These are phyloP conservation scores for Hypericum androsaemum DNA, from an alignment of 345 rosid species.

Conservation along the genomic window DNA sequence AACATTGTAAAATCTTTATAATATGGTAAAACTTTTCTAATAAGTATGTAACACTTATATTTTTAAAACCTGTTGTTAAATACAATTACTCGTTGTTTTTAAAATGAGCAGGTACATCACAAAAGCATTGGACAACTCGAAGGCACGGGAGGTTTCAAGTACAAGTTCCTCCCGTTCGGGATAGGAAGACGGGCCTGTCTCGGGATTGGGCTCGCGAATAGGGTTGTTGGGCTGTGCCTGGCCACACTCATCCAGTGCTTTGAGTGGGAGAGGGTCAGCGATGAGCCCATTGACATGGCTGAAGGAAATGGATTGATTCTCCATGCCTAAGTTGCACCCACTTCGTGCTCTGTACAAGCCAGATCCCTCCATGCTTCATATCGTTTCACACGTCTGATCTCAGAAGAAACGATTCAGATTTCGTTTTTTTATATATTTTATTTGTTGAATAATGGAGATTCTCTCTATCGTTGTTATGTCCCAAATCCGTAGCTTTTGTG, in stretches of 20 bases:
- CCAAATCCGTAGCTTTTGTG: too few species aligned
- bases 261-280: conserved; percentile 30
- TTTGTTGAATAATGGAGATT: too few species aligned
- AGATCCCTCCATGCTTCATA: conserved; percentile 10
- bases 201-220: not conserved
- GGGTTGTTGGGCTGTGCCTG: conserved; percentile 17
- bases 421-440: too few species aligned
- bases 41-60: too few species aligned
- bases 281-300: conserved; percentile 28
- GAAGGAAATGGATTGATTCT: conserved; percentile 24
- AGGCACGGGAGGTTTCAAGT: not conserved
- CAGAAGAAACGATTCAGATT: too few species aligned
- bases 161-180: conserved; percentile 14
- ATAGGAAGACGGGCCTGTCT: conserved; percentile 12
- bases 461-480: too few species aligned
- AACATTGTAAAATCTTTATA: too few species aligned
- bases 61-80: too few species aligned
- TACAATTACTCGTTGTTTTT: too few species aligned
- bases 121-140: too few species aligned
- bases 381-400: conserved; percentile 18
- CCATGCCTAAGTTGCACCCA: conserved; percentile 26
- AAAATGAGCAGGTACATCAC: too few species aligned
- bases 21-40: too few species aligned
- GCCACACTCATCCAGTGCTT: conserved; percentile 47
- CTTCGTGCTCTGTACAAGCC: conserved; percentile 19